phyloP scores from a whole-genome alignment of 2,329 filamentous ascomycete genomes.

The Penicillium occitanis region DNA sequence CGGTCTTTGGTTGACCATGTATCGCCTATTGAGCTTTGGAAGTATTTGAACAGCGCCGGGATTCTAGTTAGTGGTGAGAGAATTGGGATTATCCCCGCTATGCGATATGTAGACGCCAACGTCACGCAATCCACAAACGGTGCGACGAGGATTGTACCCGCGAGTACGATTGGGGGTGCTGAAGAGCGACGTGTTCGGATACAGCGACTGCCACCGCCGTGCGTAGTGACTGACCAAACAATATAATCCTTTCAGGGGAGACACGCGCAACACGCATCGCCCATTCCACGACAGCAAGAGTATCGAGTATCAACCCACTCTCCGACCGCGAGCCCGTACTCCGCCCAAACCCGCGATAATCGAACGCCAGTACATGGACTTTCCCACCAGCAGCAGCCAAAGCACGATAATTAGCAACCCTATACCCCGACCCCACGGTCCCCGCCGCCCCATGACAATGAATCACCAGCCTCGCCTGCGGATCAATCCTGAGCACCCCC shows the following conservation, averaged over 20 bases:
- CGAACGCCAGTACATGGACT: constrained; percentile 55
- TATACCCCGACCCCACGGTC: constrained; percentile 56
- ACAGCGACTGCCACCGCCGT: constrained; percentile 54
- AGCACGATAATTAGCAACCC: constrained; percentile 52
- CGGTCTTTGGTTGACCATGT: constrained; percentile 56
- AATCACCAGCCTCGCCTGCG: constrained; percentile 39
- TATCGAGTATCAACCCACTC: constrained; percentile 55
- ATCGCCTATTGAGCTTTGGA: constrained; percentile 51
- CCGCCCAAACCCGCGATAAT: constrained; percentile 62
- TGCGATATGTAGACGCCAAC: constrained; percentile 57
- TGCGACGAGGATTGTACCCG: constrained; percentile 57
- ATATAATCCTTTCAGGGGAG: constrained; percentile 52
- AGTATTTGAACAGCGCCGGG: constrained; percentile 47
- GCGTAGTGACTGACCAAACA: constrained; percentile 61
- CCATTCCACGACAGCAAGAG: constrained; percentile 55
- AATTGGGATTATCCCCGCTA: constrained; percentile 57
- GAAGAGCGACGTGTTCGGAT: constrained; percentile 44
- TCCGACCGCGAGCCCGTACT: constrained; percentile 58
- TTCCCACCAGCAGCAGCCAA: constrained; percentile 51
- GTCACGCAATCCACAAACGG: constrained; percentile 57
- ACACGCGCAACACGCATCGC: constrained; percentile 54
- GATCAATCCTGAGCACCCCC: constrained; percentile 20
- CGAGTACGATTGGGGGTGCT: constrained; percentile 50
- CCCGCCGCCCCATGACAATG: constrained; percentile 53
- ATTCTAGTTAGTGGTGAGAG: constrained; percentile 54